Conservation (phyloP, 495 filamentous ascomycete species). For the Hypoxylon intermedium region DNA sequence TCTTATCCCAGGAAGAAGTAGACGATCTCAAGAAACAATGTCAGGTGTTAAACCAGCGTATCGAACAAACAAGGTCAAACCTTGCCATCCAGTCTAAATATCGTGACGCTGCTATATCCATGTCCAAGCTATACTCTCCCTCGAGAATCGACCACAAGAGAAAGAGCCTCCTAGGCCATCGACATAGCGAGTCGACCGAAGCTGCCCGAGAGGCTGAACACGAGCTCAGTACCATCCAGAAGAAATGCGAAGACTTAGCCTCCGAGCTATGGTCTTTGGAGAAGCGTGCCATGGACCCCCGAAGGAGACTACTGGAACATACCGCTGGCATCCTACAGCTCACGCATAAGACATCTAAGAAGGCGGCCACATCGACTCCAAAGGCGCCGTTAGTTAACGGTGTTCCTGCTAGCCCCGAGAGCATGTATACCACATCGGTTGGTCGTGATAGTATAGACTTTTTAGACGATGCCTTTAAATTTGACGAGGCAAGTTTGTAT, state of each 20-base stretch:
- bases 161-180: constrained; percentile 62
- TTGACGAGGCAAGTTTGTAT: constrained; percentile 84
- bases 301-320: constrained; percentile 80
- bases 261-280: constrained; percentile 80
- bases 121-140: constrained; percentile 75
- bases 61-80: constrained; percentile 79
- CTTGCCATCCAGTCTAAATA: constrained; percentile 92
- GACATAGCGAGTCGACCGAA: constrained; percentile 48
- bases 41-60: constrained; percentile 69
- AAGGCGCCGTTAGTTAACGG: constrained; percentile 56
- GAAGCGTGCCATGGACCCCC: constrained; percentile 71
- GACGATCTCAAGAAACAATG: constrained; percentile 89
- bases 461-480: constrained; percentile 61
- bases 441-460: constrained; percentile 57
- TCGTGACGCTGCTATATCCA: constrained; percentile 86
- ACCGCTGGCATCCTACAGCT: constrained; percentile 89
- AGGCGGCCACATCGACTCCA: constrained; percentile 40
- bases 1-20: constrained; percentile 88
- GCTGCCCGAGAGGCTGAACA: constrained; percentile 68
- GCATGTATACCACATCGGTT: constrained; percentile 66
- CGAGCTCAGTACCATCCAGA: constrained; percentile 74
- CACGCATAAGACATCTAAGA: constrained; percentile 69
- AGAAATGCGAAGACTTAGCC: constrained; percentile 84
- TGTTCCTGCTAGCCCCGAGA: constrained; percentile 72
- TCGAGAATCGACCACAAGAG: constrained; percentile 48